A percentile compares a stretch with the other conserved stretches of the same genome.
Conservation (phyloP, 2,329 filamentous ascomycete genomes). For the Neofusicoccum laricinum region DNA sequence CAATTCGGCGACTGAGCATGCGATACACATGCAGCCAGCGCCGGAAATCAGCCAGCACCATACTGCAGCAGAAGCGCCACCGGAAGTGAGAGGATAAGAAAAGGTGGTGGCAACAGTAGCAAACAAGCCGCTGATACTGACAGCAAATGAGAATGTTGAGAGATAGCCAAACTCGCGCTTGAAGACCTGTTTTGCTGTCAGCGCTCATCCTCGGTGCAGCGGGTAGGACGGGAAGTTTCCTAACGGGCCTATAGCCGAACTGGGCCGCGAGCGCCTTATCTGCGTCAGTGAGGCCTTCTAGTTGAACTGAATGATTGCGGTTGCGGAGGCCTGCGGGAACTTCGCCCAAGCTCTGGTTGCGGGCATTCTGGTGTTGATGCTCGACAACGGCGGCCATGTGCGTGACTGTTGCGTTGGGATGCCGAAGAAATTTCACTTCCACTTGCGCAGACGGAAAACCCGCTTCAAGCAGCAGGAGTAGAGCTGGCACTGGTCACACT, state of each 20-base stretch:
- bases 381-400: not conserved
- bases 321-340: not conserved
- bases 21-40: slow-evolving; percentile 56
- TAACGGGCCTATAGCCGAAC: slow-evolving; percentile 12
- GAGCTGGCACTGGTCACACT: slow-evolving; percentile 5
- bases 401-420: not conserved
- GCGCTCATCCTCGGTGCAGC: not conserved
- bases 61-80: slow-evolving; percentile 53
- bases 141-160: slow-evolving; percentile 60
- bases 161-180: slow-evolving; percentile 58
- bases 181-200: slow-evolving; percentile 44
- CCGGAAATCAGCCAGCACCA: slow-evolving; percentile 61
- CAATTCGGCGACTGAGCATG: slow-evolving; percentile 54
- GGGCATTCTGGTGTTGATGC: not conserved
- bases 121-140: slow-evolving; percentile 56
- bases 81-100: slow-evolving; percentile 52
- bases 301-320: not conserved
- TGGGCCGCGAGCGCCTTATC: slow-evolving; percentile 9
- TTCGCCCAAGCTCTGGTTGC: not conserved
- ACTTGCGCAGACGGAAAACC: slow-evolving; percentile 12
- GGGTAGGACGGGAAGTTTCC: not conserved
- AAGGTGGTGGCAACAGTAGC: slow-evolving; percentile 57
- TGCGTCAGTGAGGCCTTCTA: slow-evolving; percentile 5
- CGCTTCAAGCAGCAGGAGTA: slow-evolving; percentile 11
- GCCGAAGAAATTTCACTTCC: not conserved